These are phyloP conservation scores for Beta corolliflora DNA, from an alignment of 179 eudicot species.

Conservation along the genomic window DNA sequence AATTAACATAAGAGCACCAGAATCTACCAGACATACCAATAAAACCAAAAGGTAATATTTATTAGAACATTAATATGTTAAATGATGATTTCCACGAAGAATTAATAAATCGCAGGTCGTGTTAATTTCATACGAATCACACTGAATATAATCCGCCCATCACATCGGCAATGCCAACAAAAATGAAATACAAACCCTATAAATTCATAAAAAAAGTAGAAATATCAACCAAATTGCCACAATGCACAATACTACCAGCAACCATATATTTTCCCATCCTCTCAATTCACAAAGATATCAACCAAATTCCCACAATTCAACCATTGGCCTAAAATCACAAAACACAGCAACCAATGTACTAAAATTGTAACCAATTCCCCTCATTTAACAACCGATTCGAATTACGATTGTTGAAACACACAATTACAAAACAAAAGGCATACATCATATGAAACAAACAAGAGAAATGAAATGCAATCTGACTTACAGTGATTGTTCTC, in stretches of 20 bases:
- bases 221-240: too few relatives aligned
- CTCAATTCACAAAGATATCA: background rate
- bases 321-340: background rate
- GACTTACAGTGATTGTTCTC: constrained; percentile 92
- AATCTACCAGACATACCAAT: background rate
- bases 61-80: background rate
- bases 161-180: background rate
- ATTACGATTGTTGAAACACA: background rate
- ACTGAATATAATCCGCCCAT: background rate
- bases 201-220: too few relatives aligned
- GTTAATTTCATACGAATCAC: background rate
- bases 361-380: background rate
- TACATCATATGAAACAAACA: background rate
- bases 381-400: background rate
- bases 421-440: background rate
- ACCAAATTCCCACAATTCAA: background rate
- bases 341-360: background rate
- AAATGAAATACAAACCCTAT: background rate
- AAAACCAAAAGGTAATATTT: background rate
- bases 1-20: background rate
- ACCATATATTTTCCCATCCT: too few relatives aligned
- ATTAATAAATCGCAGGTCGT: background rate
- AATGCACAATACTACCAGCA: too few relatives aligned
- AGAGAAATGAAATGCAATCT: background rate
- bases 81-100: background rate